A percentile compares a stretch with the other conserved stretches of the same genome.
phyloP scores from a whole-genome alignment of 2,329 filamentous ascomycete species.

The Aspergillus hortae region DNA sequence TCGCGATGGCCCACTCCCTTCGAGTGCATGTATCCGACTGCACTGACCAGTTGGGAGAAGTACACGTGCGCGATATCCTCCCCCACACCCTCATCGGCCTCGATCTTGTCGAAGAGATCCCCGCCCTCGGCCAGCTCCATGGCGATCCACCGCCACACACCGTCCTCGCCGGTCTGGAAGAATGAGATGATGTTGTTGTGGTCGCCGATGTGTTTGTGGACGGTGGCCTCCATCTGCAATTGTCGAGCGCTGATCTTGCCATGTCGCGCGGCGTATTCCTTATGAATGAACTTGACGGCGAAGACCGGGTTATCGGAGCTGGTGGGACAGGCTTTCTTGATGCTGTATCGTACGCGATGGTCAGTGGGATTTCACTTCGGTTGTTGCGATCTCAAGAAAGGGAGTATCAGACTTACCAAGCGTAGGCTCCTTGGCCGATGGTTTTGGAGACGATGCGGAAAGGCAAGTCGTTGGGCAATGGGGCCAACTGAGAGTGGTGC shows the following conservation, averaged over 20 bases:
- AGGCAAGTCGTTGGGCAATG: conserved; percentile 76
- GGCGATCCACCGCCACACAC: conserved; percentile 90
- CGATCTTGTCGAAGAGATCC: conserved; percentile 98
- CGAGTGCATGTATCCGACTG: conserved; percentile 91
- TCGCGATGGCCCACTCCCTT: conserved; percentile 93
- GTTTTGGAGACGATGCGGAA: conserved; percentile 96
- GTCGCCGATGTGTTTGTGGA: conserved; percentile 83
- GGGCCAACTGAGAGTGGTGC: conserved; percentile 81
- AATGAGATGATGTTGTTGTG: conserved; percentile 94
- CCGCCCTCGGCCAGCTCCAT: conserved; percentile 97
- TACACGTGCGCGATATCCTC: conserved; percentile 96
- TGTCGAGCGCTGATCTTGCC: conserved; percentile 87
- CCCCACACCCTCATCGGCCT: conserved; percentile 91
- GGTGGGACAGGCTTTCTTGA: conserved; percentile 85
- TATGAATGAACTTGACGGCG: conserved; percentile 98
- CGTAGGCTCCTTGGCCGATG: conserved; percentile 94
- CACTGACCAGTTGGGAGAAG: conserved; percentile 85
- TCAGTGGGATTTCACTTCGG: neutral
- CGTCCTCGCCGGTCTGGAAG: conserved; percentile 82
- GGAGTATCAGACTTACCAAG: conserved; percentile 61
- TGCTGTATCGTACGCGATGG: conserved; percentile 49
- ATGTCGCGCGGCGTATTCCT: conserved; percentile 85
- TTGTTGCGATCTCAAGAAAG: neutral
- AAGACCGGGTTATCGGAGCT: conserved; percentile 71
- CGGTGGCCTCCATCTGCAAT: conserved; percentile 82